Base-by-base conservation (phyloP, 2,329 filamentous ascomycete species). In the Tolypocladium guangdongense region DNA sequence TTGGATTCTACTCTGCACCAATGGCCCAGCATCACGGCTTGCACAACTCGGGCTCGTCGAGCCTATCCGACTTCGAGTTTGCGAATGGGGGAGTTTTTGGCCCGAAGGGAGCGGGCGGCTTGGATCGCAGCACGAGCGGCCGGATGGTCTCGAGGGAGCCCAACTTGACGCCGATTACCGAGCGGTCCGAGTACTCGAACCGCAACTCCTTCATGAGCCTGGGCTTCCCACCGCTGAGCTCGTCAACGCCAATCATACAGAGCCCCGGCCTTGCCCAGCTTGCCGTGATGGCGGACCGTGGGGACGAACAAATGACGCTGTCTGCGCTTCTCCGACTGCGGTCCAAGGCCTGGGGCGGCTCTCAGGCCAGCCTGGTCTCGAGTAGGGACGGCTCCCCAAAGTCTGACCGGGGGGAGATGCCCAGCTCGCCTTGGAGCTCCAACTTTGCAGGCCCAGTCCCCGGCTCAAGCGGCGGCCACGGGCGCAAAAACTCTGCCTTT, bases 101-200 rank as follows among this genome's bases (percentile, higher is more conserved):
- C 1, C 82, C 87, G 0, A 83, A 86, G 22, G 86, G 86, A 2
- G 57, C 59, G 50, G 54, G 52, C 16, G 61, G 64, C n/a, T 70
- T 86, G 18, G 78, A 84, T 54, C 82, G 89, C 37, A 85, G 78
- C 57, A 82, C 82, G 52, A 93, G 87, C 58, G 90, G 88, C 22
- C 82, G 84, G 16, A 77, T 84, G 51, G 82, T 85, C 33, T 87
- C 88, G 22, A 82, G 87, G 41, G 92, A 96, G 66, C 92, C 93
- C 1, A 96, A 93, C 62, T 74, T 99, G 49, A 97, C 93, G 1
- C 93, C 93, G 7, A 97, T 99, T 62, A 97, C 92, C 0, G 93
- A 97, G 67, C 82, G 91, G 14, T 95, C 89, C 55, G 93, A 99
- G 69, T 96, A 95, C 74, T 96, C 90, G 43, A 96, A 95, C 55